Evolutionary conservation across 2,329 filamentous ascomycete species (phyloP).

Genomic region (Aureobasidium melanogenum): DNA sequence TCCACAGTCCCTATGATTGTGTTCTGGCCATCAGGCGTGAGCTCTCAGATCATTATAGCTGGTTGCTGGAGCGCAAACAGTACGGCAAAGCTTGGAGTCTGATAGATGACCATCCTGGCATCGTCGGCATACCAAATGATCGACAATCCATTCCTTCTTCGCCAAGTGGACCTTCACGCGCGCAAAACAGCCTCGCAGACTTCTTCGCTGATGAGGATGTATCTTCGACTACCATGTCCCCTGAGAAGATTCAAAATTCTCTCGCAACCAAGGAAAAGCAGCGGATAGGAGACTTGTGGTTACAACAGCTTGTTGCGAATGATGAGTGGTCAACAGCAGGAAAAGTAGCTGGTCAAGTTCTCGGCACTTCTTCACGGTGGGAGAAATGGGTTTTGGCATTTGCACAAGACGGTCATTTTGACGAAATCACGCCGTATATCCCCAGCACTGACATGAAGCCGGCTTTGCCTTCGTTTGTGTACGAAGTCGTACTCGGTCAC

Average conservation of each 20-base stretch:
- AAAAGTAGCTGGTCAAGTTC: constrained; percentile 69
- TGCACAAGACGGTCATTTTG: constrained; percentile 73
- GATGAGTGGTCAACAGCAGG: constrained; percentile 72
- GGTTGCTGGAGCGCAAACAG: constrained; percentile 72
- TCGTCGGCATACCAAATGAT: constrained; percentile 36
- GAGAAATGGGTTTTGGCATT: constrained; percentile 95
- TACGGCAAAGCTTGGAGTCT: constrained; percentile 86
- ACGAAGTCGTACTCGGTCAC: constrained; percentile 81
- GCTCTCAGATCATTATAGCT: constrained; percentile 72
- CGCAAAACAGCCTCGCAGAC: constrained; percentile 43
- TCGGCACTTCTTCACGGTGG: constrained; percentile 74
- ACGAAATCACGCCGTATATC: constrained; percentile 80
- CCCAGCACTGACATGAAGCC: constrained; percentile 70
- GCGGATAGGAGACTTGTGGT: constrained; percentile 85
- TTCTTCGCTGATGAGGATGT: constrained; percentile 53
- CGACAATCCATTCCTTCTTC: constrained; percentile 26
- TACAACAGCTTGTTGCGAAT: constrained; percentile 70
- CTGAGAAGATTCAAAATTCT: constrained; percentile 50
- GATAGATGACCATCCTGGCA: constrained; percentile 77
- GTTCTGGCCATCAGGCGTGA: constrained; percentile 86
- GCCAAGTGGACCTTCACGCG: constrained; percentile 36
- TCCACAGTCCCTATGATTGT: constrained; percentile 94
- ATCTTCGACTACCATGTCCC: constrained; percentile 54
- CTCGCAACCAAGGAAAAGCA: constrained; percentile 78
- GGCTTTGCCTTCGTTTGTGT: constrained; percentile 70